phyloP scores from a whole-genome alignment of 108 stramenopile genomes.

The Conticribra weissflogii region DNA sequence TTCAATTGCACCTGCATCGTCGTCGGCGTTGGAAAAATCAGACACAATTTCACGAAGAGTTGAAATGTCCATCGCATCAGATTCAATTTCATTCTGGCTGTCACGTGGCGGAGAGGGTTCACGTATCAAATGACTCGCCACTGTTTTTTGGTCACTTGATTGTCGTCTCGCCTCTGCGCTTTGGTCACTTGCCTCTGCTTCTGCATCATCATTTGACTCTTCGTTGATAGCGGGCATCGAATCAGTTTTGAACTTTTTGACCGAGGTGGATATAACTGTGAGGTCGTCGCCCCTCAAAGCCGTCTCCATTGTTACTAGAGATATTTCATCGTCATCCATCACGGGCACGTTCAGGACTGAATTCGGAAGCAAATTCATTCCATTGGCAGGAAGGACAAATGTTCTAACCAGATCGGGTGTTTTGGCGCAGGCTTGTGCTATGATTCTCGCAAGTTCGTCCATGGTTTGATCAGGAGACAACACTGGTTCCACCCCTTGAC shows the following conservation, averaged over 20 bases:
- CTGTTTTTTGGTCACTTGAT: constrained; percentile 4
- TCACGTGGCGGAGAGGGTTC: constrained; percentile 17
- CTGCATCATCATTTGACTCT: not conserved
- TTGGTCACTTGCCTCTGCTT: not conserved
- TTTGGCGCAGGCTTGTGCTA: constrained; percentile 1
- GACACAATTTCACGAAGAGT: constrained; percentile 24
- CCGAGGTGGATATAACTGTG: not conserved
- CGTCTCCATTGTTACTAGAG: too few species aligned
- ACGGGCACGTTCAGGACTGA: too few species aligned
- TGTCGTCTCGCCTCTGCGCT: not conserved
- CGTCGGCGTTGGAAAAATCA: constrained; percentile 5
- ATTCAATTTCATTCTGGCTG: constrained; percentile 10
- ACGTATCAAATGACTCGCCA: constrained; percentile 23
- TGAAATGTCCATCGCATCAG: constrained; percentile 7
- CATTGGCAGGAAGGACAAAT: not conserved
- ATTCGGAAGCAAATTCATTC: constrained; percentile 1
- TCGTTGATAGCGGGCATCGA: not conserved
- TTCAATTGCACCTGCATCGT: constrained; percentile 30
- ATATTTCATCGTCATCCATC: too few species aligned
- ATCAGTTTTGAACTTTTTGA: not conserved
- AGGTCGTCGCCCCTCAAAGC: too few species aligned
- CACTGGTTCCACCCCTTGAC: not conserved
- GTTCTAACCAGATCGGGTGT: not conserved
- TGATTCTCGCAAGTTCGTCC: constrained; percentile 15
- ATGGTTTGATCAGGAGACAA: constrained; percentile 1